phyloP scores from a whole-genome alignment of 2,329 filamentous ascomycete species.

The Fonsecaea pedrosoi region DNA sequence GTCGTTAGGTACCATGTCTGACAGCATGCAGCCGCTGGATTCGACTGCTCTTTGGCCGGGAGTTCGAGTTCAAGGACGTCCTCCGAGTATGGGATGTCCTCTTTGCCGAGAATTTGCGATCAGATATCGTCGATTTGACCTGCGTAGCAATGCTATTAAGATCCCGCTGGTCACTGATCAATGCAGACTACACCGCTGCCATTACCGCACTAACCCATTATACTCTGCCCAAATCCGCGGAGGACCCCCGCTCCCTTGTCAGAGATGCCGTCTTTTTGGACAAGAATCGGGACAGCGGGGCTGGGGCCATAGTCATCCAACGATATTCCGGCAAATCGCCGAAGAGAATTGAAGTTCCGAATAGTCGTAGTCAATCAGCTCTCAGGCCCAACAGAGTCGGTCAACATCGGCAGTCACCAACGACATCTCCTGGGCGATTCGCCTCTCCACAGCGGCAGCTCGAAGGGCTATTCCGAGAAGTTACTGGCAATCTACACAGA shows the following conservation, averaged over 20 bases:
- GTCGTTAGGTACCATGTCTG: background rate
- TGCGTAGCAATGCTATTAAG: constrained; percentile 92
- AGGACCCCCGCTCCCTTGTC: constrained; percentile 79
- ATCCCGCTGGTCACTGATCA: constrained; percentile 85
- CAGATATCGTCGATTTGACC: constrained; percentile 86
- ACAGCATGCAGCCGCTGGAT: constrained; percentile 77
- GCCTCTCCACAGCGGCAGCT: constrained; percentile 50
- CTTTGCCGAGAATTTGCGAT: constrained; percentile 80
- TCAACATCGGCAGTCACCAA: constrained; percentile 43
- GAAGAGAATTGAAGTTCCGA: constrained; percentile 41
- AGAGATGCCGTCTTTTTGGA: constrained; percentile 74
- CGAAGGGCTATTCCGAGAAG: constrained; percentile 56
- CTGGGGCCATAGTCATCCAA: constrained; percentile 53
- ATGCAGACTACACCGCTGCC: constrained; percentile 85
- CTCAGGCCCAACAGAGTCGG: constrained; percentile 38
- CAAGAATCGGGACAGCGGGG: constrained; percentile 51
- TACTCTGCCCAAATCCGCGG: constrained; percentile 67
- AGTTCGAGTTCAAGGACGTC: constrained; percentile 87
- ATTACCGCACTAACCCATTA: constrained; percentile 85
- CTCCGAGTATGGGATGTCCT: constrained; percentile 88
- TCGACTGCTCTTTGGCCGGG: constrained; percentile 86
- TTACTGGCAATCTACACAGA: constrained; percentile 56
- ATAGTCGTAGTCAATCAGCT: constrained; percentile 29
- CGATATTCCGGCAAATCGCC: constrained; percentile 57
- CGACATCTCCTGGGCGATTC: constrained; percentile 47